phyloP scores from a whole-genome alignment of 176 grass and related monocot genomes.

The Paspalum vaginatum region DNA sequence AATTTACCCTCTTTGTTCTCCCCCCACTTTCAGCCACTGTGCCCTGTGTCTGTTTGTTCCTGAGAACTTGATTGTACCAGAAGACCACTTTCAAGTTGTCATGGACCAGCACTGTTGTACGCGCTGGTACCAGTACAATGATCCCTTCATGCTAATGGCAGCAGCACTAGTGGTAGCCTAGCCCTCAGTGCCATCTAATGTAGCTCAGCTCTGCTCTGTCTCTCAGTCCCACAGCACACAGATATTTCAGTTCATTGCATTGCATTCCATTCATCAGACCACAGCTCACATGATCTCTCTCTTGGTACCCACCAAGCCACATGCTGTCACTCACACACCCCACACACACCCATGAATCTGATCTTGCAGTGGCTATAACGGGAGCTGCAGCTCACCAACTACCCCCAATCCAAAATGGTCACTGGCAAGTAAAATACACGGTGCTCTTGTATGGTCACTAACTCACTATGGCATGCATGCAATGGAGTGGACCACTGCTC shows the following conservation, averaged over 20 bases:
- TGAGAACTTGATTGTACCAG: constrained; percentile 40
- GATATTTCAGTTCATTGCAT: constrained; percentile 43
- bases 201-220: neutral
- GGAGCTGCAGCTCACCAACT: constrained; percentile 44
- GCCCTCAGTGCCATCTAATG: constrained; percentile 35
- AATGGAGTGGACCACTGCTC: constrained; percentile 46
- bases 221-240: constrained; percentile 29
- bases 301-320: constrained; percentile 50
- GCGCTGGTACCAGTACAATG: constrained; percentile 20
- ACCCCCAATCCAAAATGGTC: constrained; percentile 31
- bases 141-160: constrained; percentile 49
- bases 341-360: constrained; percentile 39
- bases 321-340: constrained; percentile 32
- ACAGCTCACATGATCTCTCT: constrained; percentile 47
- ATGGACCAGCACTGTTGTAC: constrained; percentile 49
- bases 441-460: constrained; percentile 23
- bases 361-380: constrained; percentile 38
- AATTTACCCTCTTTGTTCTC: constrained; percentile 35
- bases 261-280: constrained; percentile 26
- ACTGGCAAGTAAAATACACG: constrained; percentile 29
- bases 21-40: constrained; percentile 20
- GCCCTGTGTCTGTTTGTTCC: constrained; percentile 28
- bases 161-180: constrained; percentile 42
- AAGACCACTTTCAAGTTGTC: constrained; percentile 49
- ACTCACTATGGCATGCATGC: constrained; percentile 23